phyloP scores from a whole-genome alignment of 805 yeast genomes.

The Wickerhamiella nectarea region DNA sequence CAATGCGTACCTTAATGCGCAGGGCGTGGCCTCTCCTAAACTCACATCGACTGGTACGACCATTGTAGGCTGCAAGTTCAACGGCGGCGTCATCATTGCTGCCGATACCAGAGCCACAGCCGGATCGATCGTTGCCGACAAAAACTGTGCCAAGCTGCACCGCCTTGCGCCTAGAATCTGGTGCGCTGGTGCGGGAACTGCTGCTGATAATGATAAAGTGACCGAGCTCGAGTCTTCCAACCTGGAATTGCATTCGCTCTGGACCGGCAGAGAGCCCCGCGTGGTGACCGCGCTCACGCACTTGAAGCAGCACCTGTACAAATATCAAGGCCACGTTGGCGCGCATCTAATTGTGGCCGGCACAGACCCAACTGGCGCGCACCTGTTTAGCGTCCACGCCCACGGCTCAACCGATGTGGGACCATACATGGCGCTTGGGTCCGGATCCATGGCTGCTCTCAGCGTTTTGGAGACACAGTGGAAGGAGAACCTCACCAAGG shows the following conservation, averaged over 20 bases:
- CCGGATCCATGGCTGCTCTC: slow-evolving; percentile 98
- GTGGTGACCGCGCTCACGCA: slow-evolving; percentile 87
- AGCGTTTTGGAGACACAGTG: slow-evolving; percentile 86
- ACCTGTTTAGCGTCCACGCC: slow-evolving; percentile 84
- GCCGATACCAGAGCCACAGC: slow-evolving; percentile 98
- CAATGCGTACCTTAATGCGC: slow-evolving; percentile 56
- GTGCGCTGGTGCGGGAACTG: slow-evolving; percentile 99
- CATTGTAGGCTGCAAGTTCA: slow-evolving; percentile 87
- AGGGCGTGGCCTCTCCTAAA: slow-evolving; percentile 65
- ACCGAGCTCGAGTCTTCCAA: slow-evolving; percentile 86
- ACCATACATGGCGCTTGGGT: slow-evolving; percentile 80
- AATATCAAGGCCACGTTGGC: slow-evolving; percentile 94
- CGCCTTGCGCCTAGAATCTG: slow-evolving; percentile 80
- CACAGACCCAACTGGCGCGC: slow-evolving; percentile 91
- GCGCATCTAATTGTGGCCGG: slow-evolving; percentile 98
- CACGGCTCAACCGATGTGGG: slow-evolving; percentile 98
- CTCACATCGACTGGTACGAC: slow-evolving; percentile 99
- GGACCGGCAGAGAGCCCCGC: slow-evolving; percentile 75
- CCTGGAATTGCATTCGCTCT: slow-evolving; percentile 76
- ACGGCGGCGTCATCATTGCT: slow-evolving; percentile 92
- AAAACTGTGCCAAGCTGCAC: slow-evolving; percentile 92
- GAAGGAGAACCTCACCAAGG: slow-evolving; percentile 63
- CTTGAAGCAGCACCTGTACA: slow-evolving; percentile 89
- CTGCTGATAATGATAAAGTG: slow-evolving; percentile 97
- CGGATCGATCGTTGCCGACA: slow-evolving; percentile 93